Evolutionary conservation across 169 alveolate genomes (phyloP), one percentile per base, ranked within the genome.

Genomic region (Plasmodium relictum): DNA sequence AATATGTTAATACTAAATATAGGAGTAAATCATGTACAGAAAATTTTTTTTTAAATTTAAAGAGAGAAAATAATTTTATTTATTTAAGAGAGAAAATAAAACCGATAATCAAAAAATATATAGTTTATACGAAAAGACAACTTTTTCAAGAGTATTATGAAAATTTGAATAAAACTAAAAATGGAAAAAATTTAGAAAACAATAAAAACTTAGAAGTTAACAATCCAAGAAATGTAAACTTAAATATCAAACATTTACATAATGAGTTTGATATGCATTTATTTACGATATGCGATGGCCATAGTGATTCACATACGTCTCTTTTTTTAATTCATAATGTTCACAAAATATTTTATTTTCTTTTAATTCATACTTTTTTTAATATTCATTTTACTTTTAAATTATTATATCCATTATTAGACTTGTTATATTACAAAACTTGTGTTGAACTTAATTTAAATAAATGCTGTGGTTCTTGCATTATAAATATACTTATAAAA

Each of bases 251-350:
- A 31, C 24, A 54, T 45, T 0, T 24, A 26, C 14, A 16, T 31
- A 22, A 26, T 6, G 48, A 74, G 14, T 74, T 20, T 3, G 91
- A 83, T 65, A 83, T 83, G 85, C 91, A 83, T 59, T 70, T 83
- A 39, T 83, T 83, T 37, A 83, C 80, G 22, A 83, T 83, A 69
- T 83, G 91, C 41, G 91, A 83, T 61, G 91, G 91, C 22, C 91
- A 83, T 56, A 54, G 86, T n/a, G 80, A 45, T 69, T 37, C 74
- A n/a, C 73, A 83, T 68, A 65, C 74, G 8, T 68, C 91, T 24
- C 41, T 22, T 7, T 83, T 83, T 22, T 22, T 83, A 83, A 83
- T 83, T 39, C 70, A 83, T 37, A 56, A 83, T 52, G 63, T 56
- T 26, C 85, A 83, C 26, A 83, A 56, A 61, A 26, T 83, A 31